Evolutionary conservation across 352 stramenopile species (phyloP), one percentile per base, ranked within the genome.

Genomic region (Globisporangium middletonii): DNA sequence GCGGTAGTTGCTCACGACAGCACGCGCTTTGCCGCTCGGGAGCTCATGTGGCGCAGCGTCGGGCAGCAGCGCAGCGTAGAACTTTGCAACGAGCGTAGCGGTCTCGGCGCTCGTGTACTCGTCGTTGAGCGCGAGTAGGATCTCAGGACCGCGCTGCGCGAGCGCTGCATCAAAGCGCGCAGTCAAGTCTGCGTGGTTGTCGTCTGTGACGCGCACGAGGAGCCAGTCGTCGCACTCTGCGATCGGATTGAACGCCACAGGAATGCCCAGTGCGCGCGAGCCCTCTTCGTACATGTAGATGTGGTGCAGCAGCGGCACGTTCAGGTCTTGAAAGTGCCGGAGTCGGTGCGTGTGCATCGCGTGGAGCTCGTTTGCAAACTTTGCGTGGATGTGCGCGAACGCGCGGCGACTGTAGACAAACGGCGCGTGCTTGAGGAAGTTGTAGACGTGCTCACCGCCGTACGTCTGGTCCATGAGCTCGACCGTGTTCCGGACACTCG

Each of bases 211-310:
- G 35, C 78, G 77, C 30, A 92, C 68, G 3, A 92, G 71, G n/a
- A 91, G 66, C 79, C 80, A 94, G 62, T 94, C 79, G 50, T 90
- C 71, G 59, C 76, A 87, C 62, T 94, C 83, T 8, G 56, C 64
- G 23, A 92, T 49, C 23, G 80, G 78, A 33, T 88, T 88, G 27
- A 87, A 83, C 62, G 77, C 70, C n/a, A 88, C 65, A 0, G 83
- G 83, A 33, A 94, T 76, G 15, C 67, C 64, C 2, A 92, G 68
- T 49, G 63, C 38, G 30, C 68, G 68, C 9, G 76, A 75, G 2
- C 83, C 82, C 68, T 94, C 79, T 51, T 92, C 81, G 61, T 83
- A 70, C 83, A 94, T 94, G 69, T 89, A 94, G 46, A 91, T 86
- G 61, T 92, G 81, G 50, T 94, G 82, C 56, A 65, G 35, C 60